Base-by-base conservation (phyloP, 2,329 filamentous ascomycete species). In the Capronia americana region DNA sequence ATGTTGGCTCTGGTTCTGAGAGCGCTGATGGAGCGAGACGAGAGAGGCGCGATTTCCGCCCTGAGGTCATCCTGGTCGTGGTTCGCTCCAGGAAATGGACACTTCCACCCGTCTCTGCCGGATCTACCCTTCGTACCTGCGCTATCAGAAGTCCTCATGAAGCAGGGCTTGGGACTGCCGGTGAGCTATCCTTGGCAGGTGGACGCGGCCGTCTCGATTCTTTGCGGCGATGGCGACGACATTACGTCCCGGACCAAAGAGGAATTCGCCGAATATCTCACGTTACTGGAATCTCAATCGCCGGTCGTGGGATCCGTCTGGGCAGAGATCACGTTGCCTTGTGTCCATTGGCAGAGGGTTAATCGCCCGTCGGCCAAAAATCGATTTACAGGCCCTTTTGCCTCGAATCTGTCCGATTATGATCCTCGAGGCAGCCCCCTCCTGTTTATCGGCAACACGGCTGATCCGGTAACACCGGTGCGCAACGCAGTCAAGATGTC, bases 391-490 rank as follows among this genome's bases (percentile, higher is more conserved):
- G 79, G 79, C 73, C 74, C 63, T 55, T 70, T 69, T 41, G 14
- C 62, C n/a, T 71, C 70, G 24, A 70, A 71, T 26, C 62, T 69
- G 17, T 53, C 60, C 14, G 66, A 71, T 34, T 71, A 72, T 41
- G 64, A 70, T 23, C 71, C 72, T 50, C 70, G 69, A n/a, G 73
- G 66, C 4, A 71, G 73, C n/a, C 87, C 87, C 0, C 77, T 89
- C 34, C 78, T 89, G 6, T 85, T 87, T 72, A 76, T 88, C 12
- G 83, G 82, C 41, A 88, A 85, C 71, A 84, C 82, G 0, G 79
- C 84, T 14, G 87, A 89, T 64, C 87, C 87, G 0, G 84, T 89
- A 0, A 88, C 86, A 0, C 86, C 86, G 2, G 74, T 88, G 56
- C 65, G 69, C 23, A 78, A 74, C 61, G 71, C 71, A 23, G 67